Percentiles rank a stretch among this genome's conserved stretches.
Evolutionary conservation across 768 basidiomycete genomes (phyloP).

Genomic region (Cyathus striatus): DNA sequence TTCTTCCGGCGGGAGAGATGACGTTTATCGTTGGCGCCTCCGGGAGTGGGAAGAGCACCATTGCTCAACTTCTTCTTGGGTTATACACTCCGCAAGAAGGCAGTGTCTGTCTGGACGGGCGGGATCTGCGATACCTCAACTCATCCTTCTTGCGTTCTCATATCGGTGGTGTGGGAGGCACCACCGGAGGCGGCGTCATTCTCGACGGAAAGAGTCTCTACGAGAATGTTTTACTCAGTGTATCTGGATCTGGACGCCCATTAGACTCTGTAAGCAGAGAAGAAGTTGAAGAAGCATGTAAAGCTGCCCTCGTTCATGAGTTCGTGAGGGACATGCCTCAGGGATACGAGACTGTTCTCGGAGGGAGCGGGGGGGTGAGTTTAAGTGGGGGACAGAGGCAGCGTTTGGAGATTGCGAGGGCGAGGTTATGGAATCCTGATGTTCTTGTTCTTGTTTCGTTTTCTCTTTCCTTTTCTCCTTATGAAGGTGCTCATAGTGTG

Average conservation of each 20-base stretch:
- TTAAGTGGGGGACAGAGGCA: conserved; percentile 93
- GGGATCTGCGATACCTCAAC: conserved; percentile 73
- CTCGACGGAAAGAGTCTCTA: conserved; percentile 75
- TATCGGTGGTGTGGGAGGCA: conserved; percentile 78
- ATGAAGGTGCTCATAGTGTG: conserved; percentile 22
- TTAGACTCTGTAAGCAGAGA: conserved; percentile 56
- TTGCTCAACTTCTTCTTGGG: conserved; percentile 76
- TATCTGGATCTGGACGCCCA: conserved; percentile 27
- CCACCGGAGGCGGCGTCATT: conserved; percentile 45
- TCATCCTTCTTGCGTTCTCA: conserved; percentile 59
- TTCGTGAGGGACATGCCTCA: conserved; percentile 81
- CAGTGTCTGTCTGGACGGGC: conserved; percentile 74
- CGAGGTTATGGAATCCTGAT: conserved; percentile 77
- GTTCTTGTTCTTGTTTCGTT: conserved; percentile 85
- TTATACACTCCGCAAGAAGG: conserved; percentile 71
- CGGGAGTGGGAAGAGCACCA: conserved; percentile 90
- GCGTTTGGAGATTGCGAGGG: conserved; percentile 84
- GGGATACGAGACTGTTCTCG: conserved; percentile 82
- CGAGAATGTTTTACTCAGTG: conserved; percentile 82
- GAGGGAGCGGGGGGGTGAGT: conserved; percentile 54
- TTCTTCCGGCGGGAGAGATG: conserved; percentile 68
- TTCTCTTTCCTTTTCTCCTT: not conserved
- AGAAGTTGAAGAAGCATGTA: conserved; percentile 78
- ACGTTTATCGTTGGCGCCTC: conserved; percentile 91
- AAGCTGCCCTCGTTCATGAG: conserved; percentile 81